Evolutionary conservation across 1,284 basidiomycete species (phyloP).

Genomic region (Cryptococcus floricola): DNA sequence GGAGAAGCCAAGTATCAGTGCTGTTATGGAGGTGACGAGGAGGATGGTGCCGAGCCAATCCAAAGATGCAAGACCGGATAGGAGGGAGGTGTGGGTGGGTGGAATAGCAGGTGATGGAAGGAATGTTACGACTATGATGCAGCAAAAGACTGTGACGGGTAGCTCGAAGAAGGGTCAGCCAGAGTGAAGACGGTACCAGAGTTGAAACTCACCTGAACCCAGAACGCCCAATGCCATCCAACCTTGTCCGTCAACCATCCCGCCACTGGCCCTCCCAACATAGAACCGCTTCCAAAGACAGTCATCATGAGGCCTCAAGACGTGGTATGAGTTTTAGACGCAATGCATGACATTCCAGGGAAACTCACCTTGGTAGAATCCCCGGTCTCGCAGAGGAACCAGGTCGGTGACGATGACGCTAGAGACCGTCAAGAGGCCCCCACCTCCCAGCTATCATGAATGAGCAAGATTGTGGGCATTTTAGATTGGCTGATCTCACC

Average conservation of each 20-base stretch:
- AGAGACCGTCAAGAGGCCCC: conserved; percentile 46
- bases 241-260: conserved; percentile 44
- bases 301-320: conserved; percentile 45
- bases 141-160: conserved; percentile 35
- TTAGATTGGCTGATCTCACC: conserved; percentile 6
- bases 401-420: conserved; percentile 49
- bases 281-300: conserved; percentile 43
- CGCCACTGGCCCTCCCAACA: conserved; percentile 43
- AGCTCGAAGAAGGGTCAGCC: conserved; percentile 13
- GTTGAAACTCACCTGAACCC: conserved; percentile 28
- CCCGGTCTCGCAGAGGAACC: conserved; percentile 45
- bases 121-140: conserved; percentile 31
- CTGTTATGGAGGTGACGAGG: conserved; percentile 67
- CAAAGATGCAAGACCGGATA: conserved; percentile 31
- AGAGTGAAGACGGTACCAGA: not conserved
- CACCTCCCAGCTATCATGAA: conserved; percentile 38
- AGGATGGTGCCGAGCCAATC: conserved; percentile 49
- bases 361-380: conserved; percentile 46
- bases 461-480: not conserved
- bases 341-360: not conserved
- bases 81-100: conserved; percentile 33
- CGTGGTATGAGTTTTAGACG: not conserved
- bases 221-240: conserved; percentile 45
- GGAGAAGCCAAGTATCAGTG: conserved; percentile 70
- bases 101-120: conserved; percentile 36